Evolutionary conservation across 2,329 filamentous ascomycete genomes (phyloP), one percentile per base, ranked within the genome.

Genomic region (Orbilia oligospora): DNA sequence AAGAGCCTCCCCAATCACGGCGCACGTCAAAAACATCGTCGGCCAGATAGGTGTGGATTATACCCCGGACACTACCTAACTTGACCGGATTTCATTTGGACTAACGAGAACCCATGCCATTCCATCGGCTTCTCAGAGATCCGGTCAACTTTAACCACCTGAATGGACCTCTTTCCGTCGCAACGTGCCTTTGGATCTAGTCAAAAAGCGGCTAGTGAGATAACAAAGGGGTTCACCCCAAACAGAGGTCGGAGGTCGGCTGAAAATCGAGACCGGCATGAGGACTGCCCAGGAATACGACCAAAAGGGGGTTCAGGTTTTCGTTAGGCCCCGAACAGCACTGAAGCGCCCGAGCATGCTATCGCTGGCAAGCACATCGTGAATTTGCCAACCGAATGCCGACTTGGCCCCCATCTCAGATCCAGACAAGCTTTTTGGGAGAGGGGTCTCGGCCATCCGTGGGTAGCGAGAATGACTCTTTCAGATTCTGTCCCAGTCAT

Each of bases 11-110:
- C 61, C 58, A 61, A 20, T 58, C 51, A 67, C 36, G 70, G 70
- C 70, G 70, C 70, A 73, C 38, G 70, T 73, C 51, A 67, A 73
- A 73, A 61, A 58, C 55, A 73, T 73, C 65, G 70, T 66, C 64
- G 33, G 41, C 58, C 27, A 6, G n/a, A n/a, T 51, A 65, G 24
- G 61, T 48, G 61, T 65, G 61, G 61, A 49, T 49, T 49, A 65
- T 41, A 65, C 44, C 41, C 61, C 61, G 44, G 61, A 46, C 58
- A 24, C 16, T 5, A 41, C n/a, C 30, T 24, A 38, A 38, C 18
- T n/a, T 27, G 36, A 30, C 5, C 30, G 3, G 14, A 16, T 16
- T 41, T 41, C 8, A 14, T 38, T 38, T 38, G 36, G 56, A 22
- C 55, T 44, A 49, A 64, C 33, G 20, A 18, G 53, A 6, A 24